Base-by-base conservation (phyloP, 2,329 filamentous ascomycete species). In the Beauveria sp. region DNA sequence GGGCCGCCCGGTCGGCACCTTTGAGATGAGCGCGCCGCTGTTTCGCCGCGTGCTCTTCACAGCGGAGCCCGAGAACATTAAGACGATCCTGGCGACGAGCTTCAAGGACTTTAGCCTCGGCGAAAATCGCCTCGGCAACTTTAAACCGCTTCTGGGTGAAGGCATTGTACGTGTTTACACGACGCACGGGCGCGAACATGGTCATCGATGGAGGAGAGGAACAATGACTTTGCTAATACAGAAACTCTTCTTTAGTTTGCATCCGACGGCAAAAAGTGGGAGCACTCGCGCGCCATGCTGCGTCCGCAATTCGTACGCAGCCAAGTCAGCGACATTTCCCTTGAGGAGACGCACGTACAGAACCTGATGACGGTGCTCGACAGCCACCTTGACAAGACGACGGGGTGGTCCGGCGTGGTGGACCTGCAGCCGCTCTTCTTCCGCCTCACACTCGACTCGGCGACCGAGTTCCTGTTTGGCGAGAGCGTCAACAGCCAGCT, bases 401-500 rank as follows among this genome's bases (percentile, higher is more conserved):
- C 64, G 40, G 66, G 67, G 44, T 75, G 76, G 68, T 71, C 70
- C 1, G 55, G 58, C 3, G 63, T 65, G 1, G 70, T 80, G 5
- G 78, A 82, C 63, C 68, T 82, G 4, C 75, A 76, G 64, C 73
- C 74, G 0, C 68, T 81, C 10, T 77, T 82, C 66, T 81, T 80
- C 70, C 73, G 74, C 44, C 70, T 80, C 43, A 80, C 80, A 2
- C 70, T 82, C 18, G 79, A 82, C 62, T 75, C 76, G 0, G 73
- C 78, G 0, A 80, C 79, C 16, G 75, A 79, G 46, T 85, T 89
- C 65, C 75, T 90, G 18, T 87, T 88, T 61, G 86, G 87, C 8
- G 77, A 84, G 66, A 82, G 80, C 6, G 70, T 72, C 16, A 70
- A 75, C 65, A 73, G 71, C n/a, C 71, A 80, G 67, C 37, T 61